Base-by-base conservation (phyloP, 2,329 filamentous ascomycete species). In the Lecanicillium sp. region DNA sequence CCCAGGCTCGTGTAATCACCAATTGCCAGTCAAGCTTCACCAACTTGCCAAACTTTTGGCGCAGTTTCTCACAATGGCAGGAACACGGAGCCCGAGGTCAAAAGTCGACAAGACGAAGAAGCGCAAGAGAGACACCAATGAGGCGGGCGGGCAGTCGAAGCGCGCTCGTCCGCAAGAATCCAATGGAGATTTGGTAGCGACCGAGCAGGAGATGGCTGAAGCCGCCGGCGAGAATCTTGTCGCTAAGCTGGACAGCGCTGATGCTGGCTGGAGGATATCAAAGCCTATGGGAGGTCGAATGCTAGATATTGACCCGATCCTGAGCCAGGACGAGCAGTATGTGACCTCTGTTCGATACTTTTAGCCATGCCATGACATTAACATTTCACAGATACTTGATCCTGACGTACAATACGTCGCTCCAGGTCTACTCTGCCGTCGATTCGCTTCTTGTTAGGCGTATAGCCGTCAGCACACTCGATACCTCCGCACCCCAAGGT, bases 361-460 rank as follows among this genome's bases (percentile, higher is more conserved):
- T 30, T 18, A 12, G 9, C 17, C 9, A 10, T 13, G 11, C 17
- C 8, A 14, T 15, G n/a, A 29, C 10, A 33, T 39, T n/a, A 17
- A 28, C 28, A 17, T n/a, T 33, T 4, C 20, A 7, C n/a, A 87
- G 86, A 55, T 74, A 82, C 60, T 58, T 96, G 29, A 79, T 96
- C 41, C 59, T 94, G 40, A 77, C 82, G 22, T 86, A 87, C 52
- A 75, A 80, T 44, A 81, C 77, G 19, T 81, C 82, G 9, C 69
- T 96, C 39, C 84, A 88, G 56, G 73, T 95, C 18, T 94, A 92
- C 60, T 84, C 85, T 2, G 77, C 86, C 20, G 69, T 77, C 46
- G 88, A 87, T 39, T 97, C 92, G 2, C 74, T 94, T 36, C 75
- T 94, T 17, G 69, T 87, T 33, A 80, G 87, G 48, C 77, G 79